Evolutionary conservation across 495 filamentous ascomycete genomes (phyloP), one percentile per base, ranked within the genome.

Genomic region (Pseudevernia furfuracea): DNA sequence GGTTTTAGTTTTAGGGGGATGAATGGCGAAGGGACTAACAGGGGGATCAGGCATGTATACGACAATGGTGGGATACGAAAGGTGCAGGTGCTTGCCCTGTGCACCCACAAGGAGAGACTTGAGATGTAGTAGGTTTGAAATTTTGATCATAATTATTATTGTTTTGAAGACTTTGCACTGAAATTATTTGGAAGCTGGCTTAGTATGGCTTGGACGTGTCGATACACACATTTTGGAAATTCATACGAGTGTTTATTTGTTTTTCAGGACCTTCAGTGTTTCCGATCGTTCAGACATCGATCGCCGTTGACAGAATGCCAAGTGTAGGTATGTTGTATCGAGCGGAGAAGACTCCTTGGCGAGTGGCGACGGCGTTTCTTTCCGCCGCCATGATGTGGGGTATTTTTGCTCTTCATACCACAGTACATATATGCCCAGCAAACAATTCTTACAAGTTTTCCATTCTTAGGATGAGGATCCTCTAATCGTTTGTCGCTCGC

Each of bases 51-150:
- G 43, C 48, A 48, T 71, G 70, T 60, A 71, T 71, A 56, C 65
- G 70, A 44, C 68, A 70, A 52, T 71, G 70, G 70, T 71, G 70
- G 70, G 68, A 65, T 52, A 70, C 70, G 10, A 71, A 71, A 55
- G 70, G 70, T 15, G 57, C 64, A 8, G 70, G 70, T 37, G 60
- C 66, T 41, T 71, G 70, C 49, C 70, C 70, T 9, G 70, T 71
- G 34, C 70, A 71, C 65, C 66, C 69, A 49, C 52, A 66, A n/a
- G 70, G 65, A 11, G 23, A 30, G 37, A 63, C 32, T 34, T 66
- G 48, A 55, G 37, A 19, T 37, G 21, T 59, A 53, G 41, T 14
- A 6, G 15, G 25, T 23, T 23, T 49, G 36, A 34, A 4, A 5
- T 14, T 44, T 39, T 38, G 36, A 5, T 58, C 14, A 12, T 12